Conservation (phyloP, 2,329 filamentous ascomycete species). For the Leptodontidium sp. region DNA sequence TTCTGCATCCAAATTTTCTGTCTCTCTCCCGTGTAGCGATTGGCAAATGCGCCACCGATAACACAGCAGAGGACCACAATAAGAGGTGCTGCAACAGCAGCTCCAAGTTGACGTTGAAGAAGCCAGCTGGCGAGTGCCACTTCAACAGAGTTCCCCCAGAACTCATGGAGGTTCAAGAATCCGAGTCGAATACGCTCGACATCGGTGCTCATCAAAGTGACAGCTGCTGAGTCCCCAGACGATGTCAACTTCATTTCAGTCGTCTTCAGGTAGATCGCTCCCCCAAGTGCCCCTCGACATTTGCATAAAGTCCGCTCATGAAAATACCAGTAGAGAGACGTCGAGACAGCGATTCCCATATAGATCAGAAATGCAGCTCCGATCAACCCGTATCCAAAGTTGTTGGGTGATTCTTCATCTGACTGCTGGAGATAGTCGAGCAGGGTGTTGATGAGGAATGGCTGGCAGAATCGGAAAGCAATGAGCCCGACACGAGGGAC, state of each 20-base stretch:
- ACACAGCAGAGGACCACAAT: slow-evolving; percentile 51
- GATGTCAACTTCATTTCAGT: slow-evolving; percentile 47
- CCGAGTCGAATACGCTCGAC: slow-evolving; percentile 28
- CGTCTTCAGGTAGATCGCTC: slow-evolving; percentile 59
- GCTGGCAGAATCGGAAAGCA: slow-evolving; percentile 38
- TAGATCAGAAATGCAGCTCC: slow-evolving; percentile 35
- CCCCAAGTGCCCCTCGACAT: slow-evolving; percentile 52
- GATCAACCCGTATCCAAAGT: slow-evolving; percentile 37
- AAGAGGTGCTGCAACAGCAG: slow-evolving; percentile 50
- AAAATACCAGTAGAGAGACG: slow-evolving; percentile 41
- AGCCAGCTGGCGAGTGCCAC: slow-evolving; percentile 48
- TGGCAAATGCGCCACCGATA: slow-evolving; percentile 32
- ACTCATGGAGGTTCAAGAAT: slow-evolving; percentile 45
- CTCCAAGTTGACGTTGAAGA: slow-evolving; percentile 38
- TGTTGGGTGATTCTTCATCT: slow-evolving; percentile 11
- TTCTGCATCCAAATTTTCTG: slow-evolving; percentile 38
- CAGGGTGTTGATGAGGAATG: slow-evolving; percentile 26
- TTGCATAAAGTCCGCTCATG: slow-evolving; percentile 52
- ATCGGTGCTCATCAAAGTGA: slow-evolving; percentile 53
- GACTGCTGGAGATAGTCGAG: slow-evolving; percentile 38
- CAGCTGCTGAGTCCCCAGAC: slow-evolving; percentile 41
- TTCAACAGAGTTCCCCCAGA: slow-evolving; percentile 50
- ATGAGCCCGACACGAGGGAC: slow-evolving; percentile 33
- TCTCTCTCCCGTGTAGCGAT: slow-evolving; percentile 27
- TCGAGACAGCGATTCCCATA: slow-evolving; percentile 38